These are phyloP conservation scores for Petunia hybrid DNA, from an alignment of 305 asterid genomes.

Conservation along the genomic window DNA sequence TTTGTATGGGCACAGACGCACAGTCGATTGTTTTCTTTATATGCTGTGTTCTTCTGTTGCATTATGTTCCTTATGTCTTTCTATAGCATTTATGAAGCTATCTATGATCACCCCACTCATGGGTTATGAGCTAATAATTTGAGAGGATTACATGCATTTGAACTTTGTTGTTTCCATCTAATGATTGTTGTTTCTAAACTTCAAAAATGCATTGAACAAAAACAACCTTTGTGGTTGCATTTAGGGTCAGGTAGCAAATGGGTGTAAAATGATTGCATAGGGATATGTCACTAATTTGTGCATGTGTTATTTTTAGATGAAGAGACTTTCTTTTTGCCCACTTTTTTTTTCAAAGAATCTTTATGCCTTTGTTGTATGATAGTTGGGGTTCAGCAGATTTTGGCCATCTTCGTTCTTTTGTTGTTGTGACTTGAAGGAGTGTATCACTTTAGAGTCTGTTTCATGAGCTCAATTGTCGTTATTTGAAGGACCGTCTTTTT, in stretches of 20 bases:
- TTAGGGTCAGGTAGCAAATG: constrained; percentile 4
- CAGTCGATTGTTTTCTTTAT: too few species aligned
- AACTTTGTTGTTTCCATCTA: neutral
- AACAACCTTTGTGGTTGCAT: constrained; percentile 2
- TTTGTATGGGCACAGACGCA: too few species aligned
- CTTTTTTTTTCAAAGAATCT: neutral
- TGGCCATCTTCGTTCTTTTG: neutral
- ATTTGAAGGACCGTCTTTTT: neutral
- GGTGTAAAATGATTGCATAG: neutral
- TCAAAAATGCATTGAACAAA: neutral
- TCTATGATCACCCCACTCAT: neutral
- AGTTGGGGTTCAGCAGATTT: neutral
- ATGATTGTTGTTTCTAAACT: neutral
- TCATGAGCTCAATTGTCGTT: neutral
- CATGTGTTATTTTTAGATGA: neutral
- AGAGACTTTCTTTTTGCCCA: neutral
- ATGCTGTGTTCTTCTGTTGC: neutral
- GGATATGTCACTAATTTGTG: neutral
- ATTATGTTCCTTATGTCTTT: neutral
- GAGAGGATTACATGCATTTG: neutral
- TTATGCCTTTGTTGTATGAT: neutral
- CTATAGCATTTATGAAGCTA: constrained; percentile 15
- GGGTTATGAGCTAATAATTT: neutral
- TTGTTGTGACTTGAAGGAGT: neutral
- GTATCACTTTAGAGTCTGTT: neutral